phyloP scores from a whole-genome alignment of 2,329 filamentous ascomycete genomes.

The Drechslerella coelobrocha region DNA sequence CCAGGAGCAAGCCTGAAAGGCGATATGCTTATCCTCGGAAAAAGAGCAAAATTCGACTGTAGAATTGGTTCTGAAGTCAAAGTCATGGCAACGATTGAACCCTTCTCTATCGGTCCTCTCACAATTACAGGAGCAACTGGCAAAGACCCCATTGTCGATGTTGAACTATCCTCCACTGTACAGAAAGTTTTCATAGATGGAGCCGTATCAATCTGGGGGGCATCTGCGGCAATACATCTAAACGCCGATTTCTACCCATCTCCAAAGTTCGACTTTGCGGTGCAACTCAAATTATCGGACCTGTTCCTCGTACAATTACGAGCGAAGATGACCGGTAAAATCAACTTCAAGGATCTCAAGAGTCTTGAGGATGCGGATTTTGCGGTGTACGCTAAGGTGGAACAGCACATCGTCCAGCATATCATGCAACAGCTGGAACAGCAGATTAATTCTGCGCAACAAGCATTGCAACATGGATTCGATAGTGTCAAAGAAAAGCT shows the following conservation, averaged over 20 bases:
- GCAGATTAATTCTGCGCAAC: constrained; percentile 24
- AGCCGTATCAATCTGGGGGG: constrained; percentile 28
- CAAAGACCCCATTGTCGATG: constrained; percentile 19
- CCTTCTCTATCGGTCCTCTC: constrained; percentile 45
- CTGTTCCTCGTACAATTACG: constrained; percentile 33
- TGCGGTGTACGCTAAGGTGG: constrained; percentile 33
- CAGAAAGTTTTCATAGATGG: constrained; percentile 50
- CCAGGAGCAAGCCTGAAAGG: constrained; percentile 37
- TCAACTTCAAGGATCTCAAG: constrained; percentile 30
- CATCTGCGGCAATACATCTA: constrained; percentile 29
- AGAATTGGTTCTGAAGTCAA: constrained; percentile 36
- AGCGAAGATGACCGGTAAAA: constrained; percentile 30
- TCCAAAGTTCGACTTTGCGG: constrained; percentile 36
- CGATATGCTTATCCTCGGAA: constrained; percentile 47
- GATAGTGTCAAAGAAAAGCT: constrained; percentile 39
- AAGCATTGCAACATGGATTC: constrained; percentile 23
- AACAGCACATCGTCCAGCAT: constrained; percentile 49
- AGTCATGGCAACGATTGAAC: constrained; percentile 41
- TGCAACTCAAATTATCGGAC: constrained; percentile 36
- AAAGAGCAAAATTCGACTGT: constrained; percentile 37
- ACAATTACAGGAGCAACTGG: constrained; percentile 26
- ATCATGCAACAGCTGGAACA: constrained; percentile 17
- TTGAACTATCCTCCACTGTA: constrained; percentile 43
- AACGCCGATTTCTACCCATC: constrained; percentile 40
- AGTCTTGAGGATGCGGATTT: constrained; percentile 43